Evolutionary conservation across 768 basidiomycete genomes (phyloP), one percentile per base, ranked within the genome.

Genomic region (Sporobolomyces phaffii): DNA sequence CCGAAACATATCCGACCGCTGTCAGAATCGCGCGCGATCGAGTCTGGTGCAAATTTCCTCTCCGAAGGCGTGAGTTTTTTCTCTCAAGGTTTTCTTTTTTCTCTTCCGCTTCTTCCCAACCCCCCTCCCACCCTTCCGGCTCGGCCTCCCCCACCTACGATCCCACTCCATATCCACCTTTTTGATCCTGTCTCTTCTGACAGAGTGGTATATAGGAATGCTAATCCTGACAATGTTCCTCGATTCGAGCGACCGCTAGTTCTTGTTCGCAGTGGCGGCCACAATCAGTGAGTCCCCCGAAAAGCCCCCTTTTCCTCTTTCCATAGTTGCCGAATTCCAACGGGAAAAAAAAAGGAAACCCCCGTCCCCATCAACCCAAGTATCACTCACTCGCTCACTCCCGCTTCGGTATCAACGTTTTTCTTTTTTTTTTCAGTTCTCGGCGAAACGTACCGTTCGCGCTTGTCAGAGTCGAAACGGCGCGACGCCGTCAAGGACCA

Each of bases 31-130:
- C 43, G 58, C n/a, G 70, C 70, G 6, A 72, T 72, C 24, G 70
- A 72, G n/a, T 45, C 63, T 0, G 70, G 70, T 2, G 70, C 70
- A 2, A 72, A 72, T 18, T 72, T 72, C 43, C 44, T 72, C 3
- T 57, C 52, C 13, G 70, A 72, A 49, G 51, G 57, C 8, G 64
- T 66, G 34, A 18, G 64, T 54, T 10, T 13, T 18, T 5, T n/a
- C 11, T n/a, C n/a, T n/a, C n/a, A n/a, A n/a, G n/a, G n/a, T n/a
- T n/a, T n/a, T n/a, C n/a, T n/a, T n/a, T n/a, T n/a, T n/a, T n/a
- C n/a, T n/a, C n/a, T n/a, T n/a, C n/a, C n/a, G n/a, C n/a, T n/a
- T n/a, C n/a, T n/a, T n/a, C n/a, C n/a, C n/a, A n/a, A n/a, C n/a
- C n/a, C n/a, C n/a, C n/a, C n/a, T n/a, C n/a, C n/a, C n/a, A n/a